Base-by-base conservation (phyloP, 768 basidiomycete genomes). In the Cystofilobasidium bisporidii region DNA sequence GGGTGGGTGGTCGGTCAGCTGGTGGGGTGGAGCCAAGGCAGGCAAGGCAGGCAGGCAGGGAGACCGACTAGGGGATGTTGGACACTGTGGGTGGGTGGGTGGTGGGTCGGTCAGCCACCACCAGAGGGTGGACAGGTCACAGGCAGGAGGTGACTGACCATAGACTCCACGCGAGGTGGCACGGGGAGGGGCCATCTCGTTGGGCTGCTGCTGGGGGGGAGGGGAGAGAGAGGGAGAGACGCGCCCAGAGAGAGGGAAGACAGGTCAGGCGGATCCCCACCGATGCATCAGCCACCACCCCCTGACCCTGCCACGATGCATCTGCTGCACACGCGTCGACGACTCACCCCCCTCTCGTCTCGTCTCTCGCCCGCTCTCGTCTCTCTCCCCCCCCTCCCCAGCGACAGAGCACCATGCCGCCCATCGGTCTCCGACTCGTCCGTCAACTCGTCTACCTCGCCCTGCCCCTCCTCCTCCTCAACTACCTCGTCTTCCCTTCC, bases 1-100 rank as follows among this genome's bases (percentile, higher is more conserved):
- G 57, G 33, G n/a, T 45, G 8, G 20, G 14, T 11, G 55, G 58
- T 32, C 41, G 26, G 28, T 24, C 4, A 55, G 17, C 33, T 8
- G 10, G 47, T n/a, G n/a, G 30, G 24, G 17, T 40, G 30, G 28
- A 24, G 41, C 30, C 12, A 22, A 15, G 43, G 6, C 22, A 18
- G 53, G 30, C 41, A 40, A 53, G 1, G 43, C 14, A 43, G 14
- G 43, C 40, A 41, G 40, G 40, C 40, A 41, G 17, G 43, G 20
- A 15, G 43, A 57, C 73, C 65, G 50, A 75, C 72, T 74, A 73
- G 33, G 73, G 73, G 47, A 74, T 72, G 61, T 74, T 74, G 60
- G 69, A 71, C 53, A 74, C 71, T 73, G 58, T 6, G 18, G 4
- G 22, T 28, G 26, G n/a, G 30, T 40, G 24, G 40, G 48, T 20